Evolutionary conservation across 441 rosid species (phyloP), one percentile per base, ranked within the genome.

Genomic region (Adansonia gregorii): DNA sequence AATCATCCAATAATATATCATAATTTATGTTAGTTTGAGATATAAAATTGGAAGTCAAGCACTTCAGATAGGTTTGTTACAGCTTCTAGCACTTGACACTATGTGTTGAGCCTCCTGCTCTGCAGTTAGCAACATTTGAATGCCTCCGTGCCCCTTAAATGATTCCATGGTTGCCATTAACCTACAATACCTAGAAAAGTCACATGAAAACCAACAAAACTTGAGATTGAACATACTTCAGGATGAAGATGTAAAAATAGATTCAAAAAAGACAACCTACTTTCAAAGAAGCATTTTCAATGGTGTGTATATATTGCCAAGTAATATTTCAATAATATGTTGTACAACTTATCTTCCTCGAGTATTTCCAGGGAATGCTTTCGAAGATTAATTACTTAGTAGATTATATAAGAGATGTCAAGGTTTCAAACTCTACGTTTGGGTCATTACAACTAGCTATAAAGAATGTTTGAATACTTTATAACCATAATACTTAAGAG

Each of bases 71-170:
- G 17, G 27, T 74, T 59, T 17, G 65, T 76, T 76, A 93, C 98
- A 83, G 69, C 35, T 87, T 83, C 97, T 86, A 11, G 98, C 93
- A 82, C 90, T 79, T 83, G 88, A 88, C 78, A 93, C 97, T 82
- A 92, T 90, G 80, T 89, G 97, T 78, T 91, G 97, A 83, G 99
- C 95, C 81, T 94, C 98, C 82, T 91, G 94, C 73, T 95, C 97
- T 39, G 97, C 95, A 82, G 94, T 88, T 75, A 94, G 92, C 88
- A 96, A 75, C 67, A 83, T 93, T 83, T 93, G 98, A 83, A 96
- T 94, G 81, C 98, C 97, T 77, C 89, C 88, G 78, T 89, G 97
- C 70, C 97, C 88, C 83, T 93, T 85, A 80, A 15, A 78, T n/a
- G 91, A 75, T 10, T 88, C 97, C 97, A 92, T 95, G 41, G 24